Conservation (phyloP, 148 eudicot genomes). For the Linanthus parryae region DNA sequence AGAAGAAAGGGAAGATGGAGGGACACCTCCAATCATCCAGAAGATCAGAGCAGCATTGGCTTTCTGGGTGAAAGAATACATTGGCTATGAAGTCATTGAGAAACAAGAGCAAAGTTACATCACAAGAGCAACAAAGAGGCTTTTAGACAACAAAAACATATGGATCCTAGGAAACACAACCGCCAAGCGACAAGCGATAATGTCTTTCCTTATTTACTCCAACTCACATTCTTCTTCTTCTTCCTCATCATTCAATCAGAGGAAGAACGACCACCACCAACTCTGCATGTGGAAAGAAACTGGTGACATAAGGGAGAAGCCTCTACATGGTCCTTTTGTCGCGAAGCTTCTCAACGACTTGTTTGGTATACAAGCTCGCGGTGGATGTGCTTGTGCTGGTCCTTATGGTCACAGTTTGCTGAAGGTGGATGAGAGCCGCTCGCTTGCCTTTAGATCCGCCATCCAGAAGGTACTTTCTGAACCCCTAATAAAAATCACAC, state of each 20-base stretch:
- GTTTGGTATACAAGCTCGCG: slow-evolving; percentile 53
- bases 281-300: slow-evolving; percentile 13
- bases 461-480: slow-evolving; percentile 31
- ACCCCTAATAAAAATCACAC: no score
- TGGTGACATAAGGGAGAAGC: slow-evolving; percentile 16
- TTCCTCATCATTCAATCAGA: not conserved
- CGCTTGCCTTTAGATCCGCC: slow-evolving; percentile 28
- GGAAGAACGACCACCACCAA: not conserved
- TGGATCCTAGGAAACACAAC: slow-evolving; percentile 26
- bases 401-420: slow-evolving; percentile 45
- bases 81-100: slow-evolving; percentile 27
- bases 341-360: slow-evolving; percentile 44
- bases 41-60: slow-evolving; percentile 36
- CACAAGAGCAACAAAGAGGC: slow-evolving; percentile 22
- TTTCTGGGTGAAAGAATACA: slow-evolving; percentile 47
- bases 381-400: slow-evolving; percentile 61
- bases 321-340: slow-evolving; percentile 39
- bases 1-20: slow-evolving; percentile 39
- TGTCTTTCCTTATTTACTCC: slow-evolving; percentile 40
- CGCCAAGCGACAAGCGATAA: slow-evolving; percentile 25
- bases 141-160: slow-evolving; percentile 20
- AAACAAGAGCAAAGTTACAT: slow-evolving; percentile 24
- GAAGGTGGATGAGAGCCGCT: slow-evolving; percentile 20
- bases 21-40: slow-evolving; percentile 40
- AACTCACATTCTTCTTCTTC: not conserved